Percentiles rank a stretch among this genome's conserved stretches.
Evolutionary conservation across 768 basidiomycete genomes (phyloP).

Genomic region (Suillus americanus): DNA sequence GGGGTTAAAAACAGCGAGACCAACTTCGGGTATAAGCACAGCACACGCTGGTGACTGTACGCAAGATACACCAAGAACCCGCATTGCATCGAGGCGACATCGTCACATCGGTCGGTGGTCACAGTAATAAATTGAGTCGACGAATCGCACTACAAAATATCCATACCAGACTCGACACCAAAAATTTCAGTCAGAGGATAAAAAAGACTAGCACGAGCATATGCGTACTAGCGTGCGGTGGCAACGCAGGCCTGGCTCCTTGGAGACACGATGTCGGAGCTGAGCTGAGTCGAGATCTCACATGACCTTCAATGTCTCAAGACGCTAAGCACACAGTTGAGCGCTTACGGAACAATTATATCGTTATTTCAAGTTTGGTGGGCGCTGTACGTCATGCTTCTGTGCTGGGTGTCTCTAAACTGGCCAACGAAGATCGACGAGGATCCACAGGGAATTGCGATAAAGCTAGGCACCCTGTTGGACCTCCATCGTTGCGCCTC

Average conservation of each 20-base stretch:
- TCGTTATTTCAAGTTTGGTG: neutral
- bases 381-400: neutral
- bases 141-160: neutral
- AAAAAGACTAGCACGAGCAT: neutral
- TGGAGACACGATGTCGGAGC: neutral
- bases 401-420: neutral
- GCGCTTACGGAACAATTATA: conserved; percentile 2
- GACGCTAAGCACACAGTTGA: neutral
- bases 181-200: neutral
- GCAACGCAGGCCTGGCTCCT: neutral
- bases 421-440: neutral
- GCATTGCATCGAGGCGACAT: neutral
- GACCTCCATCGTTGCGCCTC: neutral
- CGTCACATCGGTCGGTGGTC: neutral
- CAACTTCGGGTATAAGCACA: neutral
- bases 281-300: neutral
- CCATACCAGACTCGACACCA: neutral
- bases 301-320: conserved; percentile 2
- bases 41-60: too few relatives aligned
- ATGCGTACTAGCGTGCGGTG: neutral
- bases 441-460: conserved; percentile 1
- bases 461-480: neutral
- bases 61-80: neutral
- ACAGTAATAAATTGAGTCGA: neutral
- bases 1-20: neutral